phyloP scores from a whole-genome alignment of 1,284 basidiomycete species.

The Leccinum pachyderme region DNA sequence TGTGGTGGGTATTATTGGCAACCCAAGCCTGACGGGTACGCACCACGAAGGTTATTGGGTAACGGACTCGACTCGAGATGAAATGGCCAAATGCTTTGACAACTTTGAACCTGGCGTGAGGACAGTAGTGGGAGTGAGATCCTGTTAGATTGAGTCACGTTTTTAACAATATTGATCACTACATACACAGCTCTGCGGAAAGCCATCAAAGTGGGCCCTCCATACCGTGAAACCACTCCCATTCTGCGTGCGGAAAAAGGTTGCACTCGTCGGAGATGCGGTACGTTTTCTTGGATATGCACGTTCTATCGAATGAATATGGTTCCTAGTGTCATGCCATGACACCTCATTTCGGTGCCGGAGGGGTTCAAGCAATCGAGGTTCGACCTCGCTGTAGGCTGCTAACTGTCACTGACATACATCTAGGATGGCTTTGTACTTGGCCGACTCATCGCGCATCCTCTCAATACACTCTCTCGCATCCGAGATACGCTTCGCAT shows the following conservation, averaged over 20 bases:
- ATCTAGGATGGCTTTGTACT: conserved; percentile 37
- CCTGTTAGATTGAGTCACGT: too few species aligned
- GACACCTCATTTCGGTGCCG: conserved; percentile 29
- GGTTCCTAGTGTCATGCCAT: conserved; percentile 31
- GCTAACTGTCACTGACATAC: not conserved
- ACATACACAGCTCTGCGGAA: conserved; percentile 17
- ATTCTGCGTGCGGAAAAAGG: conserved; percentile 28
- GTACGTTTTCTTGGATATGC: conserved; percentile 15
- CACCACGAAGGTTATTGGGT: conserved; percentile 38
- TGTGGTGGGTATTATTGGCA: conserved; percentile 37
- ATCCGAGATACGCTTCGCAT: conserved; percentile 26
- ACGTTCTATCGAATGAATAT: not conserved
- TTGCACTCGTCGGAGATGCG: conserved; percentile 39
- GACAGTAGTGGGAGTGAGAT: conserved; percentile 39
- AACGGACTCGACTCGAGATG: conserved; percentile 27
- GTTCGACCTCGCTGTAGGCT: conserved; percentile 13
- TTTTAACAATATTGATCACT: not conserved
- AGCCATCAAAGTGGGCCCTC: conserved; percentile 31
- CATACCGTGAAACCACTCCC: conserved; percentile 34
- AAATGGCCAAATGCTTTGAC: conserved; percentile 31
- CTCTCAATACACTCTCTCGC: conserved; percentile 17
- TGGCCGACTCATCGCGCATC: conserved; percentile 33
- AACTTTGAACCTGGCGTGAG: conserved; percentile 45
- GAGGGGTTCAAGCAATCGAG: conserved; percentile 34
- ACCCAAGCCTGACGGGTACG: conserved; percentile 36